These are phyloP conservation scores for Phytophthora pisi DNA, from an alignment of 352 stramenopile species.

Conservation along the genomic window DNA sequence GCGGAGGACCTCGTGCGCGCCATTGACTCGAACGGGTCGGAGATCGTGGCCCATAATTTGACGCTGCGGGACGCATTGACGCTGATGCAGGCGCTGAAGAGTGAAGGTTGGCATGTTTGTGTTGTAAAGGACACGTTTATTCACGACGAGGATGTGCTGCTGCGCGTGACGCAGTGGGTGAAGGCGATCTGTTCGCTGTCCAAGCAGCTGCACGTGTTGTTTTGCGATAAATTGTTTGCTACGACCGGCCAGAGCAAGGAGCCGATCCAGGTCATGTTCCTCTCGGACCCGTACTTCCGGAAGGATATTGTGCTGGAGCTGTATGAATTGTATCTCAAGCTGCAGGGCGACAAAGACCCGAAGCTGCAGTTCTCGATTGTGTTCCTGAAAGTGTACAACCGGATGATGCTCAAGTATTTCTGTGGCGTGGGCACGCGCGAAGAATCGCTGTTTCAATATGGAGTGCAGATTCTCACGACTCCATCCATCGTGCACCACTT, in stretches of 20 bases:
- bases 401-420: conserved; percentile 90
- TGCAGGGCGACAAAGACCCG: conserved; percentile 94
- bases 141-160: conserved; percentile 68
- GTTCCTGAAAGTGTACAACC: conserved; percentile 86
- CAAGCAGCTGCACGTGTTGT: conserved; percentile 62
- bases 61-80: conserved; percentile 60
- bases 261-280: conserved; percentile 90
- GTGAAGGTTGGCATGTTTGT: conserved; percentile 85
- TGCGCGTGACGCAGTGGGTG: conserved; percentile 78
- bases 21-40: conserved; percentile 79
- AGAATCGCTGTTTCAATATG: conserved; percentile 91
- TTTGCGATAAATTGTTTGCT: conserved; percentile 76
- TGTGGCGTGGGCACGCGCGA: conserved; percentile 89
- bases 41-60: conserved; percentile 66
- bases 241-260: conserved; percentile 49
- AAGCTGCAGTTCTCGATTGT: conserved; percentile 93
- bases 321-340: conserved; percentile 94
- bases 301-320: conserved; percentile 92
- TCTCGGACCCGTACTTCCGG: conserved; percentile 94
- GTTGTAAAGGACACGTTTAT: conserved; percentile 76
- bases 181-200: conserved; percentile 67
- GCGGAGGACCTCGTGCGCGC: conserved; percentile 67
- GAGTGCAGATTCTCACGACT: conserved; percentile 95
- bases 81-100: conserved; percentile 82
- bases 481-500: conserved; percentile 86